Evolutionary conservation across 148 eudicot genomes (phyloP).

Genomic region (Rhododendron simsii): DNA sequence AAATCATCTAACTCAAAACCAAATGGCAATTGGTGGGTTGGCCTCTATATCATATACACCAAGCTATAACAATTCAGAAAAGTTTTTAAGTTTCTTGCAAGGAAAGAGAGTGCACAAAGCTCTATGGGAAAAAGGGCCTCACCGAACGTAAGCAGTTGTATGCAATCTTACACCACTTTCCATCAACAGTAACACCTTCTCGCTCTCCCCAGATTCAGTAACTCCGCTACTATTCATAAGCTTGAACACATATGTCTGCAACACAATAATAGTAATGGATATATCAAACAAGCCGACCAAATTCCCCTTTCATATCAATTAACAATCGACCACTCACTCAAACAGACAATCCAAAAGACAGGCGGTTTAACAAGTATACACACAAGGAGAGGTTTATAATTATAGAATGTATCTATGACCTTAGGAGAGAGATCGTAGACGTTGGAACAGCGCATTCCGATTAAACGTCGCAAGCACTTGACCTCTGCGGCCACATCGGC

Average conservation of each 20-base stretch:
- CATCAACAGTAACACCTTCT: conserved; percentile 89
- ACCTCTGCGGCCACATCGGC: conserved; percentile 99
- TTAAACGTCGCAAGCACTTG: conserved; percentile 74
- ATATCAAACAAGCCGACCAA: not conserved
- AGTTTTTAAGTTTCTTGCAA: not conserved
- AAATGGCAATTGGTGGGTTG: not conserved
- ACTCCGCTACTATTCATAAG: conserved; percentile 96
- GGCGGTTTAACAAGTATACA: not conserved
- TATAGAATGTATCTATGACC: conserved; percentile 24
- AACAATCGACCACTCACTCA: not conserved
- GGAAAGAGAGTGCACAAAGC: not conserved
- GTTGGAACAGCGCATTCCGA: conserved; percentile 96
- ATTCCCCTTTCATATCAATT: not conserved
- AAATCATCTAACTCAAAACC: not conserved
- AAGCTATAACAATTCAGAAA: not conserved
- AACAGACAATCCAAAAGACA: not conserved
- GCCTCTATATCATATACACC: not conserved
- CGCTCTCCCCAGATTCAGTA: conserved; percentile 99
- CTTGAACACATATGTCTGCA: conserved; percentile 93
- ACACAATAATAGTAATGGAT: conserved; percentile 5
- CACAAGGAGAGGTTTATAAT: no score
- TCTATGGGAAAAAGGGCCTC: conserved; percentile 10
- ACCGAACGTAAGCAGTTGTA: conserved; percentile 84
- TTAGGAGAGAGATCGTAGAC: conserved; percentile 93
- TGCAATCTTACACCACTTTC: conserved; percentile 96